Evolutionary conservation across 2,329 filamentous ascomycete species (phyloP).

Genomic region (Venturiaceae sp.): DNA sequence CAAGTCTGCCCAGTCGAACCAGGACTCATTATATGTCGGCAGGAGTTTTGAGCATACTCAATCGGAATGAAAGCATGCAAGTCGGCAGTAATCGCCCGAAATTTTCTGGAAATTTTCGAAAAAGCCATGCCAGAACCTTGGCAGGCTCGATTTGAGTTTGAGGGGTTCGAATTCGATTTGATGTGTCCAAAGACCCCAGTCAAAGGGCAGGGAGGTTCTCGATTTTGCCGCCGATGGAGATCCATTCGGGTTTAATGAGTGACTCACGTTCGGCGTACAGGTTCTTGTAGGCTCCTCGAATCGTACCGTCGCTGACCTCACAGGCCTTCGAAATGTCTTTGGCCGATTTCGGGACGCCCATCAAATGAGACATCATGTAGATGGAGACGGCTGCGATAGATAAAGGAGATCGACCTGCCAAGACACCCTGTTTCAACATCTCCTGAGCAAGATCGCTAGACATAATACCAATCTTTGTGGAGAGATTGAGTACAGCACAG

Average conservation of each 20-base stretch:
- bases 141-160: too few species aligned
- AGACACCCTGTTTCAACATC: constrained; percentile 65
- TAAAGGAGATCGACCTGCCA: constrained; percentile 86
- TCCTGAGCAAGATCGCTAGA: constrained; percentile 69
- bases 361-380: constrained; percentile 85
- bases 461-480: constrained; percentile 68
- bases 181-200: not conserved
- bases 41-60: too few species aligned
- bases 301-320: constrained; percentile 92
- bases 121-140: too few species aligned
- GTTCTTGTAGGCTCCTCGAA: constrained; percentile 89
- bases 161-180: not conserved
- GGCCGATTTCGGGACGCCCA: constrained; percentile 68
- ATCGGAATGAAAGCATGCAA: too few species aligned
- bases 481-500: constrained; percentile 43
- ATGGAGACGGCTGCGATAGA: constrained; percentile 94
- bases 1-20: not conserved
- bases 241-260: constrained; percentile 67
- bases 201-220: constrained; percentile 3
- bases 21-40: not conserved
- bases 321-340: constrained; percentile 79
- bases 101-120: too few species aligned
- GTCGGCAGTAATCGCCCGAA: too few species aligned
- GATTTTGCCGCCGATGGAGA: constrained; percentile 62
- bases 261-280: constrained; percentile 66